Conservation (phyloP, 208 protist genomes). For the Leishmania tropica region DNA sequence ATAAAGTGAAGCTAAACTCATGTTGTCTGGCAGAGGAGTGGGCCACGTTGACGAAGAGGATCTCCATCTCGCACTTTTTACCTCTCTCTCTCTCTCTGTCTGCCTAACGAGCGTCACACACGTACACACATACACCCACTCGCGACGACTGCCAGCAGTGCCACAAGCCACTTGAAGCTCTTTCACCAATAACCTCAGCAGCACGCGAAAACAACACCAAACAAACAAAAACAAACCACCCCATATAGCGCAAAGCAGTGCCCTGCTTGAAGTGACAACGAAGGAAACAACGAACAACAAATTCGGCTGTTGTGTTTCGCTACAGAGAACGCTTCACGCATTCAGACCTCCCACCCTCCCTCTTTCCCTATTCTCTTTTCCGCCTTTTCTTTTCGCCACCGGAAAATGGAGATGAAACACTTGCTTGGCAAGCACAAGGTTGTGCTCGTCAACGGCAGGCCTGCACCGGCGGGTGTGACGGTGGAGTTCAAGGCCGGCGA, state of each 20-base stretch:
- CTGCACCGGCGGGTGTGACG: constrained; percentile 10
- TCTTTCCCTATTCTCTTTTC: neutral
- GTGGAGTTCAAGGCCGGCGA: constrained; percentile 15
- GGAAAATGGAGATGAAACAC: constrained; percentile 14
- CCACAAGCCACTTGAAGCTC: neutral
- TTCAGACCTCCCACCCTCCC: too few relatives aligned
- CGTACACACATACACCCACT: neutral
- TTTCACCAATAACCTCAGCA: neutral
- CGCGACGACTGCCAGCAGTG: neutral
- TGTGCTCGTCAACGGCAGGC: constrained; percentile 28
- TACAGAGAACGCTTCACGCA: neutral
- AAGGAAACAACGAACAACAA: too few relatives aligned
- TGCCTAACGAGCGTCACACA: neutral
- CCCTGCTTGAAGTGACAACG: neutral
- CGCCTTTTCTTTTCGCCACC: neutral
- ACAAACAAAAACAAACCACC: too few relatives aligned
- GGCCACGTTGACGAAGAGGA: neutral
- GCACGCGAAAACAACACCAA: too few relatives aligned
- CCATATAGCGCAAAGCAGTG: neutral
- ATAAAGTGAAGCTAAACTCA: neutral
- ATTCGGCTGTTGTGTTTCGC: neutral
- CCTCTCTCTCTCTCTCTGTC: neutral
- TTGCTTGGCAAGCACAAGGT: constrained; percentile 41
- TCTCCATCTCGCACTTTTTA: neutral
- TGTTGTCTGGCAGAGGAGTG: neutral